Evolutionary conservation across 768 basidiomycete species (phyloP).

Genomic region (Suillus decipiens): DNA sequence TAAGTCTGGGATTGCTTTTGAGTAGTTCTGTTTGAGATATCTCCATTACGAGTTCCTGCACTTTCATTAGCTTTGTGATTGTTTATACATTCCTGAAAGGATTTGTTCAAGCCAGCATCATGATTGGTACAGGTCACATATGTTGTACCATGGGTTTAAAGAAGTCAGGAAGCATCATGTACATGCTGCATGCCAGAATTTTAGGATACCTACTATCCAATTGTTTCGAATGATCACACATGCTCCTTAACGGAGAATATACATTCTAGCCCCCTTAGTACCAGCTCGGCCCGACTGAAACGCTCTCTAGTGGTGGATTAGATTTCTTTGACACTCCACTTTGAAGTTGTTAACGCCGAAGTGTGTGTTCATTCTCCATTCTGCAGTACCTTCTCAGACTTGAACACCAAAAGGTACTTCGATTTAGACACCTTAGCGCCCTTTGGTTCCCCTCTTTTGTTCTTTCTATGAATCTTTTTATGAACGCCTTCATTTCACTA

Average conservation of each 20-base stretch:
- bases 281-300: neutral
- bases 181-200: slow-evolving; percentile 22
- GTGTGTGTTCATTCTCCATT: neutral
- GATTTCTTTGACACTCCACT: neutral
- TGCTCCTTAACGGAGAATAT: neutral
- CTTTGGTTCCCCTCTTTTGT: neutral
- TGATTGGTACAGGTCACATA: no score
- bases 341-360: neutral
- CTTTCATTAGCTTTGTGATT: no score
- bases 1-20: neutral
- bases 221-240: neutral
- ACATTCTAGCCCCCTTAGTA: no score
- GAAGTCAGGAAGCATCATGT: neutral
- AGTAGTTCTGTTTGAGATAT: no score
- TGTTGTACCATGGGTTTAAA: neutral
- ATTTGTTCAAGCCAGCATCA: no score
- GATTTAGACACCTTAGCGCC: neutral
- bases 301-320: neutral
- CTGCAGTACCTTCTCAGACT: neutral
- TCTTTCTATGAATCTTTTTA: neutral
- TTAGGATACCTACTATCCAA: slow-evolving; percentile 14
- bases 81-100: no score
- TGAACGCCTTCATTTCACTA: neutral
- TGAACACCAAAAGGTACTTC: neutral
- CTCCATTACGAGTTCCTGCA: no score